A percentile compares a stretch with the other conserved stretches of the same genome.
Conservation (phyloP, 495 filamentous ascomycete genomes). For the Penicillium desertorum region DNA sequence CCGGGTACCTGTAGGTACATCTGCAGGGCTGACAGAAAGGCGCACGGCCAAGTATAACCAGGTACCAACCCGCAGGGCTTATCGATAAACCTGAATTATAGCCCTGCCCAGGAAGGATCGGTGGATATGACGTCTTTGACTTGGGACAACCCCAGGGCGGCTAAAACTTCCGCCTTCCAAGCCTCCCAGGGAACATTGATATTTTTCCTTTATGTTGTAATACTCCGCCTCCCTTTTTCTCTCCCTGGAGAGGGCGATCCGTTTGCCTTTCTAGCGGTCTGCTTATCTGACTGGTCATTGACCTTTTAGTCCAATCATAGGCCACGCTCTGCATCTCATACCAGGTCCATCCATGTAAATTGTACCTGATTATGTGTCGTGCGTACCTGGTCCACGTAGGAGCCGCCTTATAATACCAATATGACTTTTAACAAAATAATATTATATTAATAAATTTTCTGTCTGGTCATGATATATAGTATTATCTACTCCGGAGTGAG, state of each 20-base stretch:
- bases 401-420: constrained; percentile 3
- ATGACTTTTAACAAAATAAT: neutral
- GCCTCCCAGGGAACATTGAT: too few species aligned
- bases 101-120: constrained; percentile 6
- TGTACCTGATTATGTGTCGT: constrained; percentile 18
- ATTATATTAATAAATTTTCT: neutral
- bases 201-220: neutral
- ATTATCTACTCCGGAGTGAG: neutral
- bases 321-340: constrained; percentile 10
- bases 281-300: constrained; percentile 11
- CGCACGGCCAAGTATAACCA: constrained; percentile 26
- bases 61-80: constrained; percentile 34
- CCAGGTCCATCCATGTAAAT: constrained; percentile 28
- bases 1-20: constrained; percentile 34
- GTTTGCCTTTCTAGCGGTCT: constrained; percentile 32
- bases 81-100: constrained; percentile 25
- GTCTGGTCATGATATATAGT: neutral
- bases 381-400: constrained; percentile 27
- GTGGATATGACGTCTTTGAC: constrained; percentile 15
- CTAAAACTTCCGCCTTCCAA: neutral
- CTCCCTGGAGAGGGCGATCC: constrained; percentile 8
- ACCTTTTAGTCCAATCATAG: constrained; percentile 12
- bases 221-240: neutral
- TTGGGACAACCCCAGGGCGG: neutral
- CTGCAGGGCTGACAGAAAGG: constrained; percentile 18